phyloP scores from a whole-genome alignment of 2,329 filamentous ascomycete genomes.

The Biscogniauxia mediterranea region DNA sequence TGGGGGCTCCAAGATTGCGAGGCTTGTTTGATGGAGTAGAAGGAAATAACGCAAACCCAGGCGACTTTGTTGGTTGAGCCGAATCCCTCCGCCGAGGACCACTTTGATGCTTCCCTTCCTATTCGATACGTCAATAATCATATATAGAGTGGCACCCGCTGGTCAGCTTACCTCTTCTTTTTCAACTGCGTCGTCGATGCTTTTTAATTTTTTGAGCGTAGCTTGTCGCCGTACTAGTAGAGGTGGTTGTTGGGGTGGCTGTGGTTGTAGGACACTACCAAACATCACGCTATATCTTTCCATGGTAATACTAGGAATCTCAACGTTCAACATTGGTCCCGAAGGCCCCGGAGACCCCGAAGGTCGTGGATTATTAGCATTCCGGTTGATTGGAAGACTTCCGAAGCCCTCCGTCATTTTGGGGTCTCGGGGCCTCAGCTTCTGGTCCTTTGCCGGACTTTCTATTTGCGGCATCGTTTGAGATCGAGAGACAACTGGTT shows the following conservation, averaged over 20 bases:
- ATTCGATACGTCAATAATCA: conserved; percentile 13
- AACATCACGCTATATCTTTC: conserved; percentile 97
- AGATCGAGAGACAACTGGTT: conserved; percentile 43
- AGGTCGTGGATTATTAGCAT: conserved; percentile 11
- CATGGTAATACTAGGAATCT: conserved; percentile 77
- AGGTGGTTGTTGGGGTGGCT: conserved; percentile 37
- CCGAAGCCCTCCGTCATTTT: conserved; percentile 26
- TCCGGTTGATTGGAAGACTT: conserved; percentile 25
- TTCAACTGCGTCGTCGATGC: conserved; percentile 45
- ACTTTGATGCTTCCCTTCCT: conserved; percentile 16
- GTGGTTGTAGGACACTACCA: conserved; percentile 60
- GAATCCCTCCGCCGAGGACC: conserved; percentile 46
- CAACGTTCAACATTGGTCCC: conserved; percentile 62
- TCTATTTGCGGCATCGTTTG: conserved; percentile 39
- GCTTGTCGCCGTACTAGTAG: conserved; percentile 59
- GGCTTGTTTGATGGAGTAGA: conserved; percentile 30
- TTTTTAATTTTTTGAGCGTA: conserved; percentile 56
- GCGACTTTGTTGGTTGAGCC: conserved; percentile 45
- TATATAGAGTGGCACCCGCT: background rate
- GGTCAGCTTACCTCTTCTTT: conserved; percentile 36
- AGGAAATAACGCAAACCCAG: conserved; percentile 47
- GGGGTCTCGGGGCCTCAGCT: conserved; percentile 8
- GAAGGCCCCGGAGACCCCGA: conserved; percentile 2
- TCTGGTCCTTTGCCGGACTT: conserved; percentile 12
- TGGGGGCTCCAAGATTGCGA: conserved; percentile 22